Base-by-base conservation (phyloP, 2,329 filamentous ascomycete species). In the Tolypocladium sp. region DNA sequence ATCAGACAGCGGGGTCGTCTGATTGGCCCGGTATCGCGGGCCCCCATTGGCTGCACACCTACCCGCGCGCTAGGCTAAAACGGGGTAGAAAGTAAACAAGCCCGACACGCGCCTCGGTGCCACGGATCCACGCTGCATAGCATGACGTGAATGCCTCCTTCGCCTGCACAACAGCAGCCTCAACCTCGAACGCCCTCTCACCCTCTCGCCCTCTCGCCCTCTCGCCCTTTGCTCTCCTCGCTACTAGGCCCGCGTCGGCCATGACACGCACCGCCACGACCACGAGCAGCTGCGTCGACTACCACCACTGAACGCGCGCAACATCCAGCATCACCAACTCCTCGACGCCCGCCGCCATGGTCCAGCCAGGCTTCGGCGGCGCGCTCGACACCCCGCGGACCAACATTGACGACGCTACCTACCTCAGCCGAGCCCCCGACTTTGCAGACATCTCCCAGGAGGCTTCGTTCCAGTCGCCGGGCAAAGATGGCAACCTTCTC, bases 301-400 rank as follows among this genome's bases (percentile, higher is more conserved):
- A 33, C 9, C 27, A 13, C 46, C 49, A 12, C 49, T 53, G 49
- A 53, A 37, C 49, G 46, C 46, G 46, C 46, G 22, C 27, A 30
- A 22, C 52, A n/a, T 38, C 38, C 35, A 10, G n/a, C 41, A 42
- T 25, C 44, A 35, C 46, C 53, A 30, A 6, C 52, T 12, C 54
- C 46, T 42, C 27, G 51, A 27, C 61, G 56, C 59, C 52, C 57
- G 60, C 65, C 66, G 64, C 68, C 66, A 90, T 90, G 87, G 83
- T 81, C 60, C 81, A 83, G 64, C 82, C 83, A 46, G 87, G 86
- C 69, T 82, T 79, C 66, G 81, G 76, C 71, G 80, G 75, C 71
- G 81, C 81, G 69, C 82, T 96, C 75, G 89, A 94, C 75, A 95
- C 92, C 67, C 93, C 93, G 68, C 88, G 89, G 71, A 96, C 91